Base-by-base conservation (phyloP, 257 asterid genomes). In the Solanum clarkiae region DNA sequence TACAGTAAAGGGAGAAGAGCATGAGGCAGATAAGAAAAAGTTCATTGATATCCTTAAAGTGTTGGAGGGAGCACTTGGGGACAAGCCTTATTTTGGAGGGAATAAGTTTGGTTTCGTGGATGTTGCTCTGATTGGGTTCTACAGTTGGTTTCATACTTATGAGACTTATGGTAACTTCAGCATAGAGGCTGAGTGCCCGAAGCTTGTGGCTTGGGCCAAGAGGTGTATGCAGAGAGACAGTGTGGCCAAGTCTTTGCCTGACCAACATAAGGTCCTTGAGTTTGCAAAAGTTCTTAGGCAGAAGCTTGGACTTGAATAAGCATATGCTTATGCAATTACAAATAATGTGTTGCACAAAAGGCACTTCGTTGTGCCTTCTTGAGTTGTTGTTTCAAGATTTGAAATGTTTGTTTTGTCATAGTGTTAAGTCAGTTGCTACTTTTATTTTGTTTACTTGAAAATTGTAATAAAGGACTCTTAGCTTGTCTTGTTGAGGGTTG, bases 181-280 rank as follows among this genome's bases (percentile, higher is more conserved):
- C 36, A 63, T 86, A 3, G 93, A 88, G 56, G 84, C 86, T n/a
- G 90, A 90, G 77, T 88, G 91, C 9, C 93, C 92, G 2, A 89
- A 87, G 80, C 10, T 91, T 80, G 88, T 86, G 17, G 84, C 14
- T 16, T 91, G 94, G 94, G 90, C 68, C 12, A 89, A 88, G 45
- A 92, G 89, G 57, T 92, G 92, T 82, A 77, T 85, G 90, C 55
- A 84, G 7, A 90, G 32, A 26, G 91, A 88, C 75, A 88, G 65
- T n/a, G 92, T 91, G 7, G 80, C 88, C 22, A 87, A 88, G 69
- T 84, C 91, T 4, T 84, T 90, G 84, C 84, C 89, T 10, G 86
- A 87, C 71, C 89, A 89, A 81, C 56, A 86, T 1, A 86, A 83
- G 86, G 22, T 36, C 77, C 88, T 62, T 75, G 81, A 75, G 15